Evolutionary conservation across 2,329 filamentous ascomycete genomes (phyloP).

Genomic region (Epichloe bromicola): DNA sequence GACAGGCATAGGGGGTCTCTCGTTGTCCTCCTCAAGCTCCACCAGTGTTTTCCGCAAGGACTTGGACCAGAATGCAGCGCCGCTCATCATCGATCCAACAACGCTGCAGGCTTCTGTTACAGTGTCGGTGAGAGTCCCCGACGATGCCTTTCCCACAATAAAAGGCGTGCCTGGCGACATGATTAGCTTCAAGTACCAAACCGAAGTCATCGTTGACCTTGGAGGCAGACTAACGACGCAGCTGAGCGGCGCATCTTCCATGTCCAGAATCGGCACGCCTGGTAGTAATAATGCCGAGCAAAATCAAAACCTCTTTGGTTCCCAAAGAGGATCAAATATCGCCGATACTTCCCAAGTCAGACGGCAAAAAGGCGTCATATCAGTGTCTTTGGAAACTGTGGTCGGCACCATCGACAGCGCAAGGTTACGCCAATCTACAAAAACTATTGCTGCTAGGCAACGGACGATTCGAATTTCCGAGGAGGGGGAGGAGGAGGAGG

Average conservation of each 20-base stretch:
- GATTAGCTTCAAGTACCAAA: slow-evolving; percentile 88
- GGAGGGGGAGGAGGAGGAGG: slow-evolving; percentile 13
- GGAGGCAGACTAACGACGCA: slow-evolving; percentile 75
- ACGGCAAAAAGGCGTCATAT: slow-evolving; percentile 84
- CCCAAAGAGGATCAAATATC: slow-evolving; percentile 44
- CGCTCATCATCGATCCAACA: slow-evolving; percentile 73
- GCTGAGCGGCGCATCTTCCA: slow-evolving; percentile 47
- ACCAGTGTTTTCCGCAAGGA: slow-evolving; percentile 95
- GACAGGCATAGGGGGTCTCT: slow-evolving; percentile 79
- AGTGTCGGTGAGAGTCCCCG: slow-evolving; percentile 72
- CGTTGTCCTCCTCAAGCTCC: slow-evolving; percentile 72
- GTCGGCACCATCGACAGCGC: slow-evolving; percentile 76
- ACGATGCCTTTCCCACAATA: slow-evolving; percentile 87
- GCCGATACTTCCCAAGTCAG: slow-evolving; percentile 78
- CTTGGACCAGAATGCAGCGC: slow-evolving; percentile 74
- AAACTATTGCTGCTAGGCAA: slow-evolving; percentile 12
- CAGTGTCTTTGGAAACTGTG: slow-evolving; percentile 72
- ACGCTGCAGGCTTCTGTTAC: slow-evolving; percentile 70
- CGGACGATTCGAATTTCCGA: slow-evolving; percentile 16
- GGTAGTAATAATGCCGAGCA: slow-evolving; percentile 16
- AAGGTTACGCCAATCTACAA: slow-evolving; percentile 14
- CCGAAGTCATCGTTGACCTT: slow-evolving; percentile 86
- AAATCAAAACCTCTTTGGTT: slow-evolving; percentile 15
- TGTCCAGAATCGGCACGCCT: slow-evolving; percentile 26
- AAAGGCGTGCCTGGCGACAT: slow-evolving; percentile 79